Base-by-base conservation (phyloP, 805 yeast genomes). In the Hanseniaspora meyeri region DNA sequence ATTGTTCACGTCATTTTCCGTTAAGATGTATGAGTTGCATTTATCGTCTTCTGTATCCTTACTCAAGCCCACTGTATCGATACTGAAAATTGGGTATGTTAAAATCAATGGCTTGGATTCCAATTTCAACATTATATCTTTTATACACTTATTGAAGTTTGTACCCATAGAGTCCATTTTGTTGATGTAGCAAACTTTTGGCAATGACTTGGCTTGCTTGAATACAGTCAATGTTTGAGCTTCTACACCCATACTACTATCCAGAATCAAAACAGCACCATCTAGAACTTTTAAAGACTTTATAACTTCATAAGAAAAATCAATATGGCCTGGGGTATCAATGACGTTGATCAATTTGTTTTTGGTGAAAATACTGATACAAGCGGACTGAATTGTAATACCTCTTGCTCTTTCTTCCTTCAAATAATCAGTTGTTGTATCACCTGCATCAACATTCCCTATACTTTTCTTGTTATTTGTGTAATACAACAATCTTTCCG, bases 311-410 rank as follows among this genome's bases (percentile, higher is more conserved):
- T 90, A 93, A 0, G 95, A 86, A 68, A 93, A 93, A 70, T 93
- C 98, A 0, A 96, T 97, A 69, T 93, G 98, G 0, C 98, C 98
- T 0, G 98, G 98, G 0, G 98, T 93, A 67, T 93, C 98, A 27
- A 93, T 89, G 57, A 93, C 74, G 67, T 93, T 93, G 63, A 93
- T 81, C 61, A 80, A 81, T 64, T 80, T 78, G n/a, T 57, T 54
- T 14, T 64, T 61, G 97, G 97, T 93, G 32, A 87, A 84, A 51
- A 93, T 77, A 0, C 96, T 80, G 39, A 91, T 89, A 0, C 97
- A 97, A 0, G 98, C 98, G 67, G 91, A 85, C 66, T 90, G 96
- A 63, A 93, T 93, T 0, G 98, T 91, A 61, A 93, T 93, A 1
- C 98, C 98, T 60, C 98, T 75, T 58, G 83, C 83, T 45, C 96